These are phyloP conservation scores for Bromus sterilis DNA, from an alignment of 176 grass and related monocot species.

Conservation along the genomic window DNA sequence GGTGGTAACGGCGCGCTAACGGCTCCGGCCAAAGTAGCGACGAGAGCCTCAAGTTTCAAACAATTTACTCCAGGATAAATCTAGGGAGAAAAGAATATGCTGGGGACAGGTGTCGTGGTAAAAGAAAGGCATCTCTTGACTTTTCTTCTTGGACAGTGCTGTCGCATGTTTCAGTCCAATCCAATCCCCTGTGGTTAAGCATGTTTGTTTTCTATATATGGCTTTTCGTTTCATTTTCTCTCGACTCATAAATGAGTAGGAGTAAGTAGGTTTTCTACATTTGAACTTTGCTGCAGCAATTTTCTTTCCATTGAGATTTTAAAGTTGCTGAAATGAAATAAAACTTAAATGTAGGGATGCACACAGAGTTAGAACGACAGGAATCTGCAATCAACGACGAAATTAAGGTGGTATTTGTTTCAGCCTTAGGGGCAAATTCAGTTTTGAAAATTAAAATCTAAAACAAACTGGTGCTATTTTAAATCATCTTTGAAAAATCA, in stretches of 20 bases:
- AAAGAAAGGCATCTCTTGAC: background rate
- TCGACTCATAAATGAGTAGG: background rate
- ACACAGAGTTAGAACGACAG: background rate
- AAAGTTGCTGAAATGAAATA: background rate
- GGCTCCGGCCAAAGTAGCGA: background rate
- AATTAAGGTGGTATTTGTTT: too few relatives aligned
- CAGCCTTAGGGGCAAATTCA: too few relatives aligned
- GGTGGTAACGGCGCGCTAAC: constrained; percentile 16
- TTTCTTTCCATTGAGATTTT: background rate
- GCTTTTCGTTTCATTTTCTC: background rate
- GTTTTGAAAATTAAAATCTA: too few relatives aligned
- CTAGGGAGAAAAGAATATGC: background rate
- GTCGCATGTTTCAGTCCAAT: background rate
- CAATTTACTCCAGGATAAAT: background rate
- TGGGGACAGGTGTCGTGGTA: background rate
- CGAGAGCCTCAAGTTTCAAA: background rate
- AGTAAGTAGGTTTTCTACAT: background rate
- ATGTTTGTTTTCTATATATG: background rate
- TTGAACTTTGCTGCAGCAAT: background rate
- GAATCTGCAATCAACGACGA: too few relatives aligned
- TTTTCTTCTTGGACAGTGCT: background rate
- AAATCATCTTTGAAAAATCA: too few relatives aligned
- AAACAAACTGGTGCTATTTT: too few relatives aligned
- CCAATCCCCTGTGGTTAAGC: background rate
- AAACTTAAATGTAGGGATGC: background rate